Evolutionary conservation across 2,329 filamentous ascomycete species (phyloP), one percentile per base, ranked within the genome.

Genomic region (Aspergillus sp.): DNA sequence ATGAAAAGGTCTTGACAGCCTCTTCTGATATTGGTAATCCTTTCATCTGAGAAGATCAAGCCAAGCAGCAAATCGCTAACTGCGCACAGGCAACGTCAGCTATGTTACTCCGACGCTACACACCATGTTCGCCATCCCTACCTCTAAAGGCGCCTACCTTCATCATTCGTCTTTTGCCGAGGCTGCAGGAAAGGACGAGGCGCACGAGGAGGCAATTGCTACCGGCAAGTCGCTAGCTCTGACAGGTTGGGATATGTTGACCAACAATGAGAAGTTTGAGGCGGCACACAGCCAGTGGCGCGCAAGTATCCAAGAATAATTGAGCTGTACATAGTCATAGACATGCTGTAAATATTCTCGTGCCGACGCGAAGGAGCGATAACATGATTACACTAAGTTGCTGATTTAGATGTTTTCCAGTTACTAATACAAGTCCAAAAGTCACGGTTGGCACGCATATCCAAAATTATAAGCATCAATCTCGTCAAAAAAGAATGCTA

Each of bases 51-150:
- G 20, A 22, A 22, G 2, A 22, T 3, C 20, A 22, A 22, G 20
- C 20, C 20, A 4, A 4, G 5, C 4, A 4, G 20, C 20, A 22
- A 22, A 22, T 22, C 5, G 20, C 4, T 22, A 22, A 22, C 4
- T 5, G 20, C 20, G 3, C 13, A 7, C 37, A 74, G 75, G 75
- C 19, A 78, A 79, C 46, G 74, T 79, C 7, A 72, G 69, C 10
- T 73, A 77, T 44, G 51, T 67, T 1, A 61, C 74, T 2, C 76
- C 76, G 1, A 69, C 68, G 4, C 71, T 79, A 44, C 76, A 79
- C 51, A 71, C 73, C 3, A 71, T 68, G 27, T 78, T 79, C 49
- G 64, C 60, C 1, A 74, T 79, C 30, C 65, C 70, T 0, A 63
- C 68, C 1, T 54, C 63, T 0, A 63, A 68, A 10, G 68, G 60